Percentiles rank a stretch among this genome's conserved stretches.
Evolutionary conservation across 2,329 filamentous ascomycete species (phyloP).

Genomic region (Paecilomyces sp.): DNA sequence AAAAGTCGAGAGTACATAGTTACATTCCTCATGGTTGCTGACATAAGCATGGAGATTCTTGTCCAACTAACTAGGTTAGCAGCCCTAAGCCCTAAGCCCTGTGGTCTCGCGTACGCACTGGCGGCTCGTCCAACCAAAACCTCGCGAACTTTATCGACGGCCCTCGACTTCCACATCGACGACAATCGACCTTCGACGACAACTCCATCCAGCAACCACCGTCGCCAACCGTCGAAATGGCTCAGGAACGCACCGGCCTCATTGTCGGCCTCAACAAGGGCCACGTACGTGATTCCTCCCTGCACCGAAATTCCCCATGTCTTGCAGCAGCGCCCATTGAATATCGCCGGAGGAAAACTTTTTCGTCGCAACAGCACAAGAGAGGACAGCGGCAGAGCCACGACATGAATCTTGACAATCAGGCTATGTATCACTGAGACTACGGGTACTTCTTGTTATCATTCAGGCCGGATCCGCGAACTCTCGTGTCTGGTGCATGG

Average conservation of each 20-base stretch:
- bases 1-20: no score
- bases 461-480: neutral
- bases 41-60: neutral
- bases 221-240: slow-evolving; percentile 40
- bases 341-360: neutral
- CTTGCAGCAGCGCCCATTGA: neutral
- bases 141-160: slow-evolving; percentile 13
- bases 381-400: neutral
- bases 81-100: slow-evolving; percentile 34
- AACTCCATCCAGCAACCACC: slow-evolving; percentile 27
- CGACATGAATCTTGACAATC: neutral
- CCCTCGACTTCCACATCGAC: slow-evolving; percentile 15
- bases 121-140: slow-evolving; percentile 26
- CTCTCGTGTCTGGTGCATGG: neutral
- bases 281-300: slow-evolving; percentile 50
- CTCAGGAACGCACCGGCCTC: slow-evolving; percentile 47
- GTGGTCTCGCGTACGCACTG: slow-evolving; percentile 29
- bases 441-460: neutral
- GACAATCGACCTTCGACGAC: slow-evolving; percentile 15
- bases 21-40: neutral
- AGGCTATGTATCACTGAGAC: neutral
- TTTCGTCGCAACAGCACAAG: neutral
- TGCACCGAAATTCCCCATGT: slow-evolving; percentile 6
- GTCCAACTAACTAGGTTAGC: slow-evolving; percentile 1
- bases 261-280: slow-evolving; percentile 58